Evolutionary conservation across 2,329 filamentous ascomycete species (phyloP).

Genomic region (Verticillium dahliae): DNA sequence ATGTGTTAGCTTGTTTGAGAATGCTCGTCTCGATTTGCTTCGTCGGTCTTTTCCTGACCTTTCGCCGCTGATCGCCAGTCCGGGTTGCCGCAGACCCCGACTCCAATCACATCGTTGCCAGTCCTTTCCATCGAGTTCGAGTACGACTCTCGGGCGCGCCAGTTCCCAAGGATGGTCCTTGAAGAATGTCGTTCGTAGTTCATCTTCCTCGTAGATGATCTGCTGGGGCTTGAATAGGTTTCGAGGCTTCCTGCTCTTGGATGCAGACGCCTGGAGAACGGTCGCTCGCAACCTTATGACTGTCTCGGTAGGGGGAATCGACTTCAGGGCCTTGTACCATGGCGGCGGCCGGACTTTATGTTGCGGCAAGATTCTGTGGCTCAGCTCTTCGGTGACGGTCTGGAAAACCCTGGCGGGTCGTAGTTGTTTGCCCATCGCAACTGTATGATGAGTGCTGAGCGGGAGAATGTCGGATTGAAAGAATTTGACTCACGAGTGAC

Average conservation of each 20-base stretch:
- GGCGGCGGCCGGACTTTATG: slow-evolving; percentile 27
- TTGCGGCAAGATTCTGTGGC: slow-evolving; percentile 28
- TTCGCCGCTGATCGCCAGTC: slow-evolving; percentile 75
- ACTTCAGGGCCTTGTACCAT: slow-evolving; percentile 46
- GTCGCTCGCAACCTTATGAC: slow-evolving; percentile 46
- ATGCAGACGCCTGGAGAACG: slow-evolving; percentile 32
- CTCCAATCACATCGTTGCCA: slow-evolving; percentile 73
- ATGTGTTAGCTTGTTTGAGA: neutral
- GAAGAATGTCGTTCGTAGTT: slow-evolving; percentile 75
- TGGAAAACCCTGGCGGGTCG: slow-evolving; percentile 40
- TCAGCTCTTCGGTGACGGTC: slow-evolving; percentile 35
- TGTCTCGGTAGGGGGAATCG: slow-evolving; percentile 52
- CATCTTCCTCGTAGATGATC: slow-evolving; percentile 78
- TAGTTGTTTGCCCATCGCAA: slow-evolving; percentile 36
- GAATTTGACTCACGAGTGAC: neutral
- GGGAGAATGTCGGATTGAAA: no score
- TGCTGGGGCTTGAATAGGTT: slow-evolving; percentile 73
- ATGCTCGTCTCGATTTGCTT: neutral
- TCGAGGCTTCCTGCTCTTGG: slow-evolving; percentile 58
- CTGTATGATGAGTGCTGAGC: neutral
- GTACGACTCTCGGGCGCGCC: slow-evolving; percentile 74
- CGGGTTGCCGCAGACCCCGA: slow-evolving; percentile 63
- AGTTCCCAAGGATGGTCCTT: slow-evolving; percentile 96
- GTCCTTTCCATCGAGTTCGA: slow-evolving; percentile 84
- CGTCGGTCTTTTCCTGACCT: slow-evolving; percentile 45